These are phyloP conservation scores for Macaranga tanarius DNA, from an alignment of 441 rosid genomes.

Conservation along the genomic window DNA sequence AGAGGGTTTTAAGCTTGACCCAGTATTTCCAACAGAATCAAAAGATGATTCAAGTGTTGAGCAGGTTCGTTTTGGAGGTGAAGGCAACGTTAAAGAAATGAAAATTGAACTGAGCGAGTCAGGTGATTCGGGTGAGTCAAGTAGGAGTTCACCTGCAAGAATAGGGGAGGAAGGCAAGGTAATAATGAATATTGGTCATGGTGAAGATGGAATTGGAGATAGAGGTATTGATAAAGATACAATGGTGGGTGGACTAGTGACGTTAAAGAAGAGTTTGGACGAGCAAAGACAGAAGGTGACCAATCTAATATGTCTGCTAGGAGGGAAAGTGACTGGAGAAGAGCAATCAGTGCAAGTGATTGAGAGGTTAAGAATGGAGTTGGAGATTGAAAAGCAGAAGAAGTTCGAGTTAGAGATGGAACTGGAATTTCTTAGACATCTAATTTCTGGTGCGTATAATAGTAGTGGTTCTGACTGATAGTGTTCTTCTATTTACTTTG, in stretches of 20 bases:
- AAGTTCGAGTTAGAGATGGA: constrained; percentile 52
- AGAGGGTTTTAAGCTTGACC: constrained; percentile 66
- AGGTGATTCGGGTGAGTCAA: constrained; percentile 27
- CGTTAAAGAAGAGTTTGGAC: constrained; percentile 63
- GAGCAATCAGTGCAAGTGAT: constrained; percentile 37
- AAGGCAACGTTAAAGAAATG: constrained; percentile 25
- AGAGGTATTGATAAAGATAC: constrained; percentile 32
- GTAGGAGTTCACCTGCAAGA: constrained; percentile 20
- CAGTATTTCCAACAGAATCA: constrained; percentile 53
- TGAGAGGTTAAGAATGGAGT: constrained; percentile 50
- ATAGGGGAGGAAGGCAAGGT: neutral
- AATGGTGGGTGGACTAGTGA: constrained; percentile 47
- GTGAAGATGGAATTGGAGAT: neutral
- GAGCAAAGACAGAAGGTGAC: constrained; percentile 55
- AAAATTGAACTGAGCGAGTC: constrained; percentile 20
- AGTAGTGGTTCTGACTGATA: constrained; percentile 17
- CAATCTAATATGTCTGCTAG: constrained; percentile 45
- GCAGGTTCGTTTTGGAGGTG: constrained; percentile 38
- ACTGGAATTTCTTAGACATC: constrained; percentile 37
- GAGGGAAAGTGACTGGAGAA: constrained; percentile 44
- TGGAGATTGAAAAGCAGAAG: constrained; percentile 56
- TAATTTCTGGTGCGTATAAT: constrained; percentile 27
- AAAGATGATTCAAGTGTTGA: constrained; percentile 24
- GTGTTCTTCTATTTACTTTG: neutral
- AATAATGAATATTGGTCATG: neutral